Conservation (phyloP, 768 basidiomycete species). For the Suillus decipiens region DNA sequence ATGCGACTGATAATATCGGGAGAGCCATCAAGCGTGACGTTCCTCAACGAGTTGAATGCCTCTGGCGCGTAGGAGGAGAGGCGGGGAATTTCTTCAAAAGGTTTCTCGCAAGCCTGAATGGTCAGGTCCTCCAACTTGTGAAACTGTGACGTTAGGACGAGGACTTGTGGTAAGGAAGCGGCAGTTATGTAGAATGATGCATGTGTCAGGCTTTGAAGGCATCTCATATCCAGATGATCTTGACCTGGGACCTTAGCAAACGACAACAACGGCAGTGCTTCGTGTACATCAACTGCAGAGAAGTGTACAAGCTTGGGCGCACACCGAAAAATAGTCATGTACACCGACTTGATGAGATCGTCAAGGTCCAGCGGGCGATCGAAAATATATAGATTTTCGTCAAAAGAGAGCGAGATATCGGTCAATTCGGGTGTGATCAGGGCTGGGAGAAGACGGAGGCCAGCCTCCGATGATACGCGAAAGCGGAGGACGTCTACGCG, state of each 20-base stretch:
- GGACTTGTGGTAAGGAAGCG: constrained; percentile 1
- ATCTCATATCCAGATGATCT: neutral
- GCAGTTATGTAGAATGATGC: neutral
- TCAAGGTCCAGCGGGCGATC: neutral
- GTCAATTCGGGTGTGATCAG: neutral
- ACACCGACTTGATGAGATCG: neutral
- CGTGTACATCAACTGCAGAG: constrained; percentile 5
- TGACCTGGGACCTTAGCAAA: neutral
- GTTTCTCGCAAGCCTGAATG: neutral
- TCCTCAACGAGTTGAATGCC: neutral
- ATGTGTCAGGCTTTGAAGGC: constrained; percentile 1
- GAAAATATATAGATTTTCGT: neutral
- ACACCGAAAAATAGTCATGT: constrained; percentile 1
- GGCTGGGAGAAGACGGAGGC: constrained; percentile 5
- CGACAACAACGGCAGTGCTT: neutral
- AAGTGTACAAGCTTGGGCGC: constrained; percentile 3
- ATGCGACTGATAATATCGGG: neutral
- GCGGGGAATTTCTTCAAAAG: constrained; percentile 3
- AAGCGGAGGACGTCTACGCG: constrained; percentile 1
- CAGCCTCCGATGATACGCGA: constrained; percentile 3
- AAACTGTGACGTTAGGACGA: constrained; percentile 1
- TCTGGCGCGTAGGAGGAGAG: neutral
- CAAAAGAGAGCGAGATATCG: constrained; percentile 1
- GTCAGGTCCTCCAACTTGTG: constrained; percentile 1
- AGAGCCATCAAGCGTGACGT: neutral